These are phyloP conservation scores for Candida chilensis DNA, from an alignment of 805 yeast species.

Conservation along the genomic window DNA sequence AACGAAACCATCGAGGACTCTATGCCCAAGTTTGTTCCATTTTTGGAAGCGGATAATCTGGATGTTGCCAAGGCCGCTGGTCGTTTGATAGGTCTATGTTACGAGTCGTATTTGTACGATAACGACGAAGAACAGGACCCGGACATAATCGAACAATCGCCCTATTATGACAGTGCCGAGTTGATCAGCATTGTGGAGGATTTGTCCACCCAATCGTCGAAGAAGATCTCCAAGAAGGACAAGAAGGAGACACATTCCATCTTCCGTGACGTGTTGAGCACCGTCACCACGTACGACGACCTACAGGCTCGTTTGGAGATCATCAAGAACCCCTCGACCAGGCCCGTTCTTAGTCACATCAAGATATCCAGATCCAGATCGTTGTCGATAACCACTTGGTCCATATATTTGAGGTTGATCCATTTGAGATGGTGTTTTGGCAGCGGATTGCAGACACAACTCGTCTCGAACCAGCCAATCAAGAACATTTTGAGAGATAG, in stretches of 20 bases:
- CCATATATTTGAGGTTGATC: constrained; percentile 34
- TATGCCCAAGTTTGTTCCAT: constrained; percentile 26
- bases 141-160: constrained; percentile 35
- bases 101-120: constrained; percentile 42
- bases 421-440: constrained; percentile 43
- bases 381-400: constrained; percentile 41
- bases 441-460: constrained; percentile 40
- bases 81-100: constrained; percentile 44
- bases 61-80: constrained; percentile 49
- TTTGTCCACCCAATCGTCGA: constrained; percentile 42
- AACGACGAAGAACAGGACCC: constrained; percentile 26
- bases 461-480: no score
- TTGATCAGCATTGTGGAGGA: constrained; percentile 27
- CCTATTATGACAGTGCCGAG: constrained; percentile 45
- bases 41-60: constrained; percentile 28
- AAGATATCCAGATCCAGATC: constrained; percentile 34
- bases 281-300: constrained; percentile 31
- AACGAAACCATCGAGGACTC: constrained; percentile 31
- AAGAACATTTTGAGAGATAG: no score
- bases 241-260: constrained; percentile 51
- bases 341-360: constrained; percentile 16
- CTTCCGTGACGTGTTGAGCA: constrained; percentile 46
- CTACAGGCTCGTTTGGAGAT: constrained; percentile 21
- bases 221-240: constrained; percentile 52
- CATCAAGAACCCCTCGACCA: constrained; percentile 21